phyloP scores from a whole-genome alignment of 169 alveolate species.

The Amoebophrya sp. region DNA sequence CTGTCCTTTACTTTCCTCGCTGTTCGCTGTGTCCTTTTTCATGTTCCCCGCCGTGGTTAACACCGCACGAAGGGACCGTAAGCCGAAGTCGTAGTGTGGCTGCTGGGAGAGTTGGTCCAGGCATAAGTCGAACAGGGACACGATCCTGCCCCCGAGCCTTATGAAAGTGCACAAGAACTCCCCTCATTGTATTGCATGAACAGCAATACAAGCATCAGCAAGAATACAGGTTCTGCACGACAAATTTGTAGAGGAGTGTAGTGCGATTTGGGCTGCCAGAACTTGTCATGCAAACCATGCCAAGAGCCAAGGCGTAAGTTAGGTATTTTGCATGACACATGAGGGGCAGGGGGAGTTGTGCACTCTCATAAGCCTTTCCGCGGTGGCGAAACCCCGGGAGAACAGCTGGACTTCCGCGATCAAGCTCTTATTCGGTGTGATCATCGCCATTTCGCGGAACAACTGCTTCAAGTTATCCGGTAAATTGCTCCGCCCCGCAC shows the following conservation, averaged over 20 bases:
- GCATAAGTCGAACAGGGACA: slow-evolving; percentile 89
- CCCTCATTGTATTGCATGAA: slow-evolving; percentile 25
- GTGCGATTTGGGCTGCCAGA: no score
- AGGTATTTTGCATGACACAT: no score
- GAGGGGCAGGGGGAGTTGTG: no score
- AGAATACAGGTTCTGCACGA: no score
- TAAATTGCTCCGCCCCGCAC: slow-evolving; percentile 90
- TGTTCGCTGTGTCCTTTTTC: slow-evolving; percentile 66
- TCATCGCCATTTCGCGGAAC: slow-evolving; percentile 87
- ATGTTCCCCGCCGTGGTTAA: slow-evolving; percentile 87
- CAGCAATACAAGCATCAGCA: no score
- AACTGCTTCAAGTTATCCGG: slow-evolving; percentile 92
- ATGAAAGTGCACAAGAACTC: no score
- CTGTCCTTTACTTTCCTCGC: slow-evolving; percentile 31
- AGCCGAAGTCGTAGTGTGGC: slow-evolving; percentile 97
- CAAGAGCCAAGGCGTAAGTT: no score
- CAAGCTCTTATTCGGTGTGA: slow-evolving; percentile 78
- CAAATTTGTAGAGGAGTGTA: no score
- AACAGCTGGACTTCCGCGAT: slow-evolving; percentile 64
- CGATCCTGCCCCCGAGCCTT: slow-evolving; percentile 75
- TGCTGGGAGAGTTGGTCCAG: slow-evolving; percentile 82
- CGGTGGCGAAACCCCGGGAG: slow-evolving; percentile 40
- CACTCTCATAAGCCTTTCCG: slow-evolving; percentile 39
- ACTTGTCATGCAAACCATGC: no score
- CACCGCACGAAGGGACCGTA: slow-evolving; percentile 91